Base-by-base conservation (phyloP, 2,329 filamentous ascomycete genomes). In the Stromatinia cepivora region DNA sequence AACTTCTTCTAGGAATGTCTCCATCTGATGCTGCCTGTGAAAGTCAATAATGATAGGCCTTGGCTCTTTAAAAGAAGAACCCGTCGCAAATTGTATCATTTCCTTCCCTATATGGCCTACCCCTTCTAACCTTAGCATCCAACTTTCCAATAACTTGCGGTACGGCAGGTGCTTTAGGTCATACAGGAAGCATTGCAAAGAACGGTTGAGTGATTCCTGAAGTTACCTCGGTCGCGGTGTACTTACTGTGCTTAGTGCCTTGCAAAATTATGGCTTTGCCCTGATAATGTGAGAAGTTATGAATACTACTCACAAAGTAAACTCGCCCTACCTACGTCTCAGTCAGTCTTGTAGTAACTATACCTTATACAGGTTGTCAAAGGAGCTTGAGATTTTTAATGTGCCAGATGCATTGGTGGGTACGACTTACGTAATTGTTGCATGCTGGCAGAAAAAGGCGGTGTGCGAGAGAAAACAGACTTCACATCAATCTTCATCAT, bases 401-500 rank as follows among this genome's bases (percentile, higher is more conserved):
- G 39, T 42, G 39, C 39, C 39, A 42, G 5, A 13, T 36, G 54
- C 22, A 36, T 36, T 20, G 20, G 39, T 42, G 39, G 39, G 3
- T 17, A 17, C 15, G 20, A 20, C 54, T 57, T 57, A 39, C 54
- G n/a, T 39, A 57, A 57, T 57, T 22, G 22, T 22, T 22, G 15
- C 22, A 34, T n/a, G 3, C 4, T 13, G 31, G 54, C 54, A 39
- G 54, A 56, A 56, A 56, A 56, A 36, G 53, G 53, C 53, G 54
- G 54, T 57, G 39, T 36, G 10, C 39, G 10, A n/a, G 9, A 36
- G 9, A 9, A 36, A 36, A 15, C 20, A 34, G 20, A 57, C 54
- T 36, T 57, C 54, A 57, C 54, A 36, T 57, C 54, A 57, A 57
- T 22, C 31, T 57, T 56, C 53, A 36, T 56, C 8, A 20, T 15